These are phyloP conservation scores for Amyloporia xantha DNA, from an alignment of 768 basidiomycete species.

Conservation along the genomic window DNA sequence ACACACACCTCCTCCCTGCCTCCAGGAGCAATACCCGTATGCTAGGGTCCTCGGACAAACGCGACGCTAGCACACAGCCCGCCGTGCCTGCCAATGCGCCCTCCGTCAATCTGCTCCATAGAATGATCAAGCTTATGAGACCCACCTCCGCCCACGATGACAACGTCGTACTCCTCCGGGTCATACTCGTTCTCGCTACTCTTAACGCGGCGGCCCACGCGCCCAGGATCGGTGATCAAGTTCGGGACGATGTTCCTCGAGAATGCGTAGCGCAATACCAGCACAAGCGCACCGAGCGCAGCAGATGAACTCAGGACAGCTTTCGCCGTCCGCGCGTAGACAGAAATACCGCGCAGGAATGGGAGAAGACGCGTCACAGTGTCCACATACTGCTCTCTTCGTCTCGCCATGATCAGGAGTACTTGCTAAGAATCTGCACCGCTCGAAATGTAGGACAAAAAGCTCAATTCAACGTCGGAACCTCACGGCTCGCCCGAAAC, in stretches of 20 bases:
- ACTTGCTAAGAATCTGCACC: too few relatives aligned
- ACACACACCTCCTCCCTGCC: conserved; percentile 49
- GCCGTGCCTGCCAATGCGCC: conserved; percentile 40
- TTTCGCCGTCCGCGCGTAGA: not conserved
- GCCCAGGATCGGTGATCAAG: conserved; percentile 5
- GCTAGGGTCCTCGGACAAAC: conserved; percentile 49
- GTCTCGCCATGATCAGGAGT: too few relatives aligned
- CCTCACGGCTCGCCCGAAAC: too few relatives aligned
- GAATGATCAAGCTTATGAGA: not conserved
- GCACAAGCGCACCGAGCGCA: conserved; percentile 9
- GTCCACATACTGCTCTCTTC: too few relatives aligned
- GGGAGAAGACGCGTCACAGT: not conserved
- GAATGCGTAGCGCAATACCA: conserved; percentile 12
- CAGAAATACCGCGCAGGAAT: not conserved
- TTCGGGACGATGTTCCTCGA: not conserved
- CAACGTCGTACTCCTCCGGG: conserved; percentile 28
- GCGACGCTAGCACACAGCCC: conserved; percentile 54
- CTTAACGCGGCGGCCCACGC: conserved; percentile 5
- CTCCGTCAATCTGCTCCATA: not conserved
- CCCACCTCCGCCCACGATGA: conserved; percentile 32
- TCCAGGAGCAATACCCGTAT: conserved; percentile 53
- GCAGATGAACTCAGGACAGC: conserved; percentile 7
- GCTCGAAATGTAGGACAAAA: too few relatives aligned
- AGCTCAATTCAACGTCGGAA: too few relatives aligned
- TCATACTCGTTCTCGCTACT: conserved; percentile 8